Base-by-base conservation (phyloP, 176 grass and related monocot species). In the Zoysia japonica region DNA sequence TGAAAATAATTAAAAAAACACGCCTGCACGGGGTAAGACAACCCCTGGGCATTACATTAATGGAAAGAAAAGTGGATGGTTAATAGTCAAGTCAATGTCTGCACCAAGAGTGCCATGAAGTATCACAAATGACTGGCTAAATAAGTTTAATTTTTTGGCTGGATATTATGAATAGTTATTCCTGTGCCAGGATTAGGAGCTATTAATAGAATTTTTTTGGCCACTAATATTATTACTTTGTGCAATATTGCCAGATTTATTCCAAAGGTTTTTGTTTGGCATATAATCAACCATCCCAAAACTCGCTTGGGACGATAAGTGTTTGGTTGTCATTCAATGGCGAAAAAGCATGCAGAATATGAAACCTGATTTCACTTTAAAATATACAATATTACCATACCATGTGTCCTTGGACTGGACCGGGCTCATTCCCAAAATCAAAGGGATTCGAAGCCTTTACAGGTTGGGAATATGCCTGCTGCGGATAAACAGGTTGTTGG, bases 401-500 rank as follows among this genome's bases (percentile, higher is more conserved):
- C 67, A 49, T 83, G 28, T 85, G 67, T 72, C 81, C 59, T 84
- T 89, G 86, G 86, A 77, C 10, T 82, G 90, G 57, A 75, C 85
- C 82, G 47, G 86, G 72, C 13, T 91, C 92, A 66, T 84, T 94
- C 67, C 82, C 80, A 41, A 95, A 75, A 81, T 99, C 90, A 86
- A 99, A 99, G 83, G 96, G 96, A 71, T 99, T 99, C 11, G 81
- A 89, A 84, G 92, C 82, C 83, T 75, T 94, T 54, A 46, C 65
- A 82, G 86, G 65, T 37, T 90, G 93, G 56, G 82, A 70, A 75
- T 92, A 84, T 65, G 65, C 71, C 17, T 79, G 87, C 20, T 88
- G 92, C 36, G 72, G 72, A 67, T 78, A 84, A 28, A 44, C 14
- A 77, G 71, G 49, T 65, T 89, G 87, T 44, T 56, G 73, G 77